Evolutionary conservation across 805 yeast genomes (phyloP).

Genomic region (Zygosaccharomyces bailii): DNA sequence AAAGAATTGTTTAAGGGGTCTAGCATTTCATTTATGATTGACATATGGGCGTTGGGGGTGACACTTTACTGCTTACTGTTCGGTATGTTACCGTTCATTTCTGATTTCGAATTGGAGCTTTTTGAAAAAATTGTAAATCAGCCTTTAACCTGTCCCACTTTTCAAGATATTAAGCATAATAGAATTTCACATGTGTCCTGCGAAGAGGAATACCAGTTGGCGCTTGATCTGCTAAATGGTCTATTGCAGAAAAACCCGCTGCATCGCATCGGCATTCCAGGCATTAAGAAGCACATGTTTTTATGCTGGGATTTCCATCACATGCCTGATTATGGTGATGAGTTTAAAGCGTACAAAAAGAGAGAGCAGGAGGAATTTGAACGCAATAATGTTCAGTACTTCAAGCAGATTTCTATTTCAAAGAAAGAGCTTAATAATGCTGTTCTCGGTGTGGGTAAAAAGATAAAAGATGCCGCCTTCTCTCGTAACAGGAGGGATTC

Average conservation of each 20-base stretch:
- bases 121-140: conserved; percentile 75
- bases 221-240: conserved; percentile 55
- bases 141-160: conserved; percentile 54
- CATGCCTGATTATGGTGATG: conserved; percentile 13
- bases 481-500: conserved; percentile 4
- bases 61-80: conserved; percentile 83
- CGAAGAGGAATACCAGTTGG: conserved; percentile 42
- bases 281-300: conserved; percentile 78
- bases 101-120: conserved; percentile 66
- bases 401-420: conserved; percentile 53
- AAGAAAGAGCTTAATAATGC: conserved; percentile 72
- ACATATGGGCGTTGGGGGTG: conserved; percentile 97
- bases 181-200: conserved; percentile 33
- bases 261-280: conserved; percentile 62
- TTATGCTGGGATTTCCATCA: conserved; percentile 42
- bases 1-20: conserved; percentile 37
- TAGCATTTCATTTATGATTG: conserved; percentile 75
- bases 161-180: conserved; percentile 24
- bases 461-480: conserved; percentile 42
- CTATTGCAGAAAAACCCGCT: conserved; percentile 69
- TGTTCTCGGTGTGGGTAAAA: conserved; percentile 74
- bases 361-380: conserved; percentile 30
- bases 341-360: conserved; percentile 14
- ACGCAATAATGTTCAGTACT: conserved; percentile 27
- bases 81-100: conserved; percentile 84